Evolutionary conservation across 192 early-diverging fungal genomes (phyloP).

Genomic region (Podila verticillata): DNA sequence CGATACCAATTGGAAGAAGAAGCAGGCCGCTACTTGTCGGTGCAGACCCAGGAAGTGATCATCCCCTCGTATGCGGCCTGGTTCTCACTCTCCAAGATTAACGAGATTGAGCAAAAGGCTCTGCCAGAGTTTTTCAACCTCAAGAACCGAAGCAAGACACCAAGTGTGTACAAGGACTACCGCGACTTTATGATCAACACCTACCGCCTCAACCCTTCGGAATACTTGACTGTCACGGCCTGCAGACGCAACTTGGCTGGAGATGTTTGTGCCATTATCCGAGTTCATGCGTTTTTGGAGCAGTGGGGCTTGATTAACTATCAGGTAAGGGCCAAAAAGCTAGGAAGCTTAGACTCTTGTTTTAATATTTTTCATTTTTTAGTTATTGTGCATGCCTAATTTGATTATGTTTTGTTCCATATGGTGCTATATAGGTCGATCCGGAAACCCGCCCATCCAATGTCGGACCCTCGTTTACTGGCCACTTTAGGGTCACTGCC

Average conservation of each 20-base stretch:
- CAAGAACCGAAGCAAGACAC: constrained; percentile 93
- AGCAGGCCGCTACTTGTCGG: constrained; percentile 70
- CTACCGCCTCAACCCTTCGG: constrained; percentile 92
- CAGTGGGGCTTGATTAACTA: constrained; percentile 99
- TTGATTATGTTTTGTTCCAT: neutral
- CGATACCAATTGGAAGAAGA: constrained; percentile 65
- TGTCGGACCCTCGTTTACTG: constrained; percentile 94
- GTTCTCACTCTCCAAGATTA: constrained; percentile 84
- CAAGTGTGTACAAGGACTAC: constrained; percentile 92
- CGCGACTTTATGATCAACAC: constrained; percentile 99
- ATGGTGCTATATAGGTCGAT: constrained; percentile 77
- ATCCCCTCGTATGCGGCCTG: constrained; percentile 93
- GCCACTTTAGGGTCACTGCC: constrained; percentile 94
- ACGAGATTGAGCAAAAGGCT: constrained; percentile 89
- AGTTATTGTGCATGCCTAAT: neutral
- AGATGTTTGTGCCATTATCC: constrained; percentile 98
- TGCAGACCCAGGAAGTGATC: constrained; percentile 77
- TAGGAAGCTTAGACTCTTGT: neutral
- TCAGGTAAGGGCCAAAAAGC: constrained; percentile 67
- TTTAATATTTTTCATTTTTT: no score
- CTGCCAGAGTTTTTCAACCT: constrained; percentile 98
- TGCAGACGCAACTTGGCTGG: constrained; percentile 96
- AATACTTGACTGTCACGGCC: constrained; percentile 98
- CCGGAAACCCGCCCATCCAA: constrained; percentile 88
- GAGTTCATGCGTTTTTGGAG: constrained; percentile 99